phyloP scores from a whole-genome alignment of 1,284 basidiomycete species.

The Ceraceosorus guamensis region DNA sequence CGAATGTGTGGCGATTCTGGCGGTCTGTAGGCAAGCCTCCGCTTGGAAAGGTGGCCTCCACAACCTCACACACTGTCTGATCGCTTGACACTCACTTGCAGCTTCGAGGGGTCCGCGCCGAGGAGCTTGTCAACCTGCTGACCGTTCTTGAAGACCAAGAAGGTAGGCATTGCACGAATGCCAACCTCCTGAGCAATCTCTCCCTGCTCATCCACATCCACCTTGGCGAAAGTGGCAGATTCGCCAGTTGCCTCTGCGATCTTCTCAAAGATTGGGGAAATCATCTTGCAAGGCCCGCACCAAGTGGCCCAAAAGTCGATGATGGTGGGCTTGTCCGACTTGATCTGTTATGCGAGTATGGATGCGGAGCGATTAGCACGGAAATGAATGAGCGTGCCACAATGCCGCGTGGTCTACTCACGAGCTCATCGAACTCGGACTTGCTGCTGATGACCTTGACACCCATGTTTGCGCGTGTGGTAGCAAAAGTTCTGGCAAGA shows the following conservation, averaged over 20 bases:
- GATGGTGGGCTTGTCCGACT: slow-evolving; percentile 51
- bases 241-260: slow-evolving; percentile 51
- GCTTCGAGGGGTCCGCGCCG: slow-evolving; percentile 58
- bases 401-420: background rate
- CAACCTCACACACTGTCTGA: no score
- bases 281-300: slow-evolving; percentile 62
- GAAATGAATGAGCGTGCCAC: background rate
- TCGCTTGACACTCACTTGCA: slow-evolving; percentile 31
- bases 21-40: no score
- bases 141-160: slow-evolving; percentile 65
- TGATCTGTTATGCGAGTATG: slow-evolving; percentile 58
- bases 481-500: background rate
- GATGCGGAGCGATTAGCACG: background rate
- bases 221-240: slow-evolving; percentile 67
- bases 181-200: slow-evolving; percentile 60
- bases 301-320: slow-evolving; percentile 52
- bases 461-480: background rate
- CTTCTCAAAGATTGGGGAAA: slow-evolving; percentile 71
- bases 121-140: slow-evolving; percentile 59
- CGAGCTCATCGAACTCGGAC: background rate
- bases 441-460: background rate
- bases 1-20: no score
- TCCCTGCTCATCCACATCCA: slow-evolving; percentile 51
- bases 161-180: slow-evolving; percentile 75
- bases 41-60: no score